Evolutionary conservation across 768 basidiomycete genomes (phyloP).

Genomic region (Cystofilobasidium bisporidii): DNA sequence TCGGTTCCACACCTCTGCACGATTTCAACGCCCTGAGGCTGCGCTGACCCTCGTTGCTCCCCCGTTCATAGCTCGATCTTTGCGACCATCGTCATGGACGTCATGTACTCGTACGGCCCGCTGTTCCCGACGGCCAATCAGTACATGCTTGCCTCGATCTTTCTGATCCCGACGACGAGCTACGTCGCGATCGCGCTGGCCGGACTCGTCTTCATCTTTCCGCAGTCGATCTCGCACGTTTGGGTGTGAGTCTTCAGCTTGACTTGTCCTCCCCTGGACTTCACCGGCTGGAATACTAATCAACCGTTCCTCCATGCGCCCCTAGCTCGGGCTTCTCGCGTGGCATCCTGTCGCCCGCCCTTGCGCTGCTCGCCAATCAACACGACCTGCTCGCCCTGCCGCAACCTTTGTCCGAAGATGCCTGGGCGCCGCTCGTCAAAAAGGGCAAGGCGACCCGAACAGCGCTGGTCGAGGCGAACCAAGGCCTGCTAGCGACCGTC

Average conservation of each 20-base stretch:
- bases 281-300: too few species aligned
- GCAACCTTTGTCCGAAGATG: slow-evolving; percentile 29
- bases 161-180: slow-evolving; percentile 45
- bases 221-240: slow-evolving; percentile 47
- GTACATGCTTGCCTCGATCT: slow-evolving; percentile 42
- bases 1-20: slow-evolving; percentile 39
- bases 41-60: not conserved
- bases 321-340: slow-evolving; percentile 23
- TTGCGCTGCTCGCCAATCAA: slow-evolving; percentile 34
- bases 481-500: slow-evolving; percentile 32
- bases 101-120: slow-evolving; percentile 42
- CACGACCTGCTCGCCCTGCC: slow-evolving; percentile 31
- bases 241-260: slow-evolving; percentile 26
- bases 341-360: slow-evolving; percentile 34
- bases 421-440: slow-evolving; percentile 31
- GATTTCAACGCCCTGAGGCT: not conserved
- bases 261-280: too few species aligned
- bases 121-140: slow-evolving; percentile 45
- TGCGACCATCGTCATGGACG: slow-evolving; percentile 26
- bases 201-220: slow-evolving; percentile 48
- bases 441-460: slow-evolving; percentile 31
- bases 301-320: not conserved
- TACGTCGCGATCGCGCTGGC: slow-evolving; percentile 49
- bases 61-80: slow-evolving; percentile 8
- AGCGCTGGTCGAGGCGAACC: slow-evolving; percentile 31